Percentiles rank a stretch among this genome's conserved stretches.
phyloP scores from a whole-genome alignment of 2,329 filamentous ascomycete genomes.

The Penicillium decumbens region DNA sequence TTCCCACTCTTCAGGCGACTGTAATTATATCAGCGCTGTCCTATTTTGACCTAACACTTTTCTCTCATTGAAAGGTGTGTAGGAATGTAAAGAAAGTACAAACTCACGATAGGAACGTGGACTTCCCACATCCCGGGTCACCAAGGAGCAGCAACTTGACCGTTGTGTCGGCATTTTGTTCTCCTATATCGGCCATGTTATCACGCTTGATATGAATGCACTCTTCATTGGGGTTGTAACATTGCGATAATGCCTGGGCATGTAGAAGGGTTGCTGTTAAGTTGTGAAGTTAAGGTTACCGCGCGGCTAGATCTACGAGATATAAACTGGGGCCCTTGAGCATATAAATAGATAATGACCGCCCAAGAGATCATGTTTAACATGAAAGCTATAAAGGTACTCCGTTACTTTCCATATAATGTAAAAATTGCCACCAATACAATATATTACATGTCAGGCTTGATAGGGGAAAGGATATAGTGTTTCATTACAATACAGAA shows the following conservation, averaged over 20 bases:
- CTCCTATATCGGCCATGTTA: slow-evolving; percentile 8
- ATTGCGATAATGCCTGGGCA: neutral
- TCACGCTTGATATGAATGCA: neutral
- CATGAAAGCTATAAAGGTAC: neutral
- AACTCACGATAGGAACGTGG: slow-evolving; percentile 59
- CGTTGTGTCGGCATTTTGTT: slow-evolving; percentile 13
- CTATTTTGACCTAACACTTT: neutral
- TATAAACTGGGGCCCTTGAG: slow-evolving; percentile 1
- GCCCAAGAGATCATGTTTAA: neutral
- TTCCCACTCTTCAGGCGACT: slow-evolving; percentile 22
- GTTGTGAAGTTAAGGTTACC: neutral
- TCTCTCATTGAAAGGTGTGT: neutral
- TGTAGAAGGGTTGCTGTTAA: neutral
- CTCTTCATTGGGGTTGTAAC: neutral
- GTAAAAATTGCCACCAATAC: neutral
- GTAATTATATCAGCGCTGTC: neutral
- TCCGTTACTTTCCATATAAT: neutral
- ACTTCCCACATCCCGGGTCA: slow-evolving; percentile 58
- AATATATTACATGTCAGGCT: neutral
- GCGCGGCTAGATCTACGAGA: slow-evolving; percentile 1
- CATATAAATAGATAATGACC: neutral
- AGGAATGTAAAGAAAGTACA: neutral
- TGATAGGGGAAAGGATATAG: neutral
- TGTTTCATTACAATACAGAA: slow-evolving; percentile 2
- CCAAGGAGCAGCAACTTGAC: slow-evolving; percentile 53